Percentiles rank a stretch among this genome's conserved stretches.
Evolutionary conservation across 768 basidiomycete species (phyloP).

Genomic region (Dictyophora rubrovolvata): DNA sequence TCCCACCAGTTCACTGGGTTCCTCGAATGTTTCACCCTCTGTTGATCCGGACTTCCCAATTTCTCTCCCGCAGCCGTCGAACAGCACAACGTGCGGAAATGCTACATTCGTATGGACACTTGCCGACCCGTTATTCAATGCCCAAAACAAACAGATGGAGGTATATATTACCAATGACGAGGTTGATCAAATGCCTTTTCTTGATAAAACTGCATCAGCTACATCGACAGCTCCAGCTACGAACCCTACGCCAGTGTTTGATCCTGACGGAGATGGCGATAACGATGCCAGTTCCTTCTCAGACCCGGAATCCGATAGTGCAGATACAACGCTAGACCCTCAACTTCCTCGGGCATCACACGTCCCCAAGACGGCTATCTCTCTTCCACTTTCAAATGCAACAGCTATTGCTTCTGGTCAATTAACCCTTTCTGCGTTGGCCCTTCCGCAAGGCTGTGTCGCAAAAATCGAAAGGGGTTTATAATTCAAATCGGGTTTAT

Average conservation of each 20-base stretch:
- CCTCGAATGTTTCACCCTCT: neutral
- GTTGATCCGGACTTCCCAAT: neutral
- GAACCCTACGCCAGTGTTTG: neutral
- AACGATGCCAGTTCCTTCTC: neutral
- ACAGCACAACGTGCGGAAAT: conserved; percentile 22
- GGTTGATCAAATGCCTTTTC: neutral
- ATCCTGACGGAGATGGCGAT: neutral
- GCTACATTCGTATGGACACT: conserved; percentile 20
- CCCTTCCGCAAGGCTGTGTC: conserved; percentile 25
- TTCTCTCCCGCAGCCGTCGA: conserved; percentile 16
- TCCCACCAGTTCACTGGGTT: neutral
- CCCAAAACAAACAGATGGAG: neutral
- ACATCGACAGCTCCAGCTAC: neutral
- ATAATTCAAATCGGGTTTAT: too few species aligned
- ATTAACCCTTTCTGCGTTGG: conserved; percentile 23
- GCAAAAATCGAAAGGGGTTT: too few species aligned
- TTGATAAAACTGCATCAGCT: neutral
- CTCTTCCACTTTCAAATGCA: conserved; percentile 19
- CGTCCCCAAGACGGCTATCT: conserved; percentile 9
- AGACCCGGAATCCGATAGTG: neutral
- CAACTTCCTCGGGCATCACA: neutral
- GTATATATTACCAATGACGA: neutral
- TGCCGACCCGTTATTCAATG: conserved; percentile 5
- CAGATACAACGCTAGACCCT: neutral
- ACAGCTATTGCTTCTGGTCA: conserved; percentile 16